A percentile compares a stretch with the other conserved stretches of the same genome.
These are phyloP conservation scores for Sporothrix dimorphospora DNA, from an alignment of 2,329 filamentous ascomycete genomes.

Conservation along the genomic window DNA sequence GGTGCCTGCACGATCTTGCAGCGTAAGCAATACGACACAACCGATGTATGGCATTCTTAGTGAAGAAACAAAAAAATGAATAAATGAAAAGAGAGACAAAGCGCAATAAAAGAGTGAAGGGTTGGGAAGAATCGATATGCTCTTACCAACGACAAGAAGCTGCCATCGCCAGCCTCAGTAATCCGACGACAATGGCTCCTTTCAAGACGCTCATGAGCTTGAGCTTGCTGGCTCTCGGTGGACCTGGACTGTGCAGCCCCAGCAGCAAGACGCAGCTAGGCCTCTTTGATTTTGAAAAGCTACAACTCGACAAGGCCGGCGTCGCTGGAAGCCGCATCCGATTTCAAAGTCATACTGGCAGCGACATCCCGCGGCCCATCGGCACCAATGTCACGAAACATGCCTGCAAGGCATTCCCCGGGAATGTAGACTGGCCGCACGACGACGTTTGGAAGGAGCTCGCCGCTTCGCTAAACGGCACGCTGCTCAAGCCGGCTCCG, in stretches of 20 bases:
- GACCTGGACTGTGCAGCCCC: not conserved
- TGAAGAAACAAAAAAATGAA: not conserved
- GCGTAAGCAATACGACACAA: not conserved
- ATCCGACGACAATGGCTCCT: not conserved
- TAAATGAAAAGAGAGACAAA: not conserved
- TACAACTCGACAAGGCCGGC: not conserved
- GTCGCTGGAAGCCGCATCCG: not conserved
- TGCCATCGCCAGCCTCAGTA: not conserved
- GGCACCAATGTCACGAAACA: not conserved
- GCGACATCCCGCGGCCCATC: not conserved
- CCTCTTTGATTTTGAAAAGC: slow-evolving; percentile 23
- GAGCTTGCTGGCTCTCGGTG: slow-evolving; percentile 5
- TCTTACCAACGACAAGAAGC: not conserved
- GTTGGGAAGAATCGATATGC: not conserved
- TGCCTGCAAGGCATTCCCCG: slow-evolving; percentile 22
- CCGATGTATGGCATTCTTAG: not conserved
- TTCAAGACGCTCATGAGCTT: not conserved
- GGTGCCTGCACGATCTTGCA: not conserved
- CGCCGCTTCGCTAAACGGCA: not conserved
- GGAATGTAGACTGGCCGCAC: slow-evolving; percentile 13
- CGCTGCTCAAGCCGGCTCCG: slow-evolving; percentile 16
- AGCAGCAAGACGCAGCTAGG: not conserved
- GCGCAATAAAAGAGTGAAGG: not conserved
- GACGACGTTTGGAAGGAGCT: slow-evolving; percentile 5
- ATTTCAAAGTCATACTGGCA: not conserved